Percentiles rank a stretch among this genome's conserved stretches.
Evolutionary conservation across 352 stramenopile genomes (phyloP).

Genomic region (Phytophthora tubulina): DNA sequence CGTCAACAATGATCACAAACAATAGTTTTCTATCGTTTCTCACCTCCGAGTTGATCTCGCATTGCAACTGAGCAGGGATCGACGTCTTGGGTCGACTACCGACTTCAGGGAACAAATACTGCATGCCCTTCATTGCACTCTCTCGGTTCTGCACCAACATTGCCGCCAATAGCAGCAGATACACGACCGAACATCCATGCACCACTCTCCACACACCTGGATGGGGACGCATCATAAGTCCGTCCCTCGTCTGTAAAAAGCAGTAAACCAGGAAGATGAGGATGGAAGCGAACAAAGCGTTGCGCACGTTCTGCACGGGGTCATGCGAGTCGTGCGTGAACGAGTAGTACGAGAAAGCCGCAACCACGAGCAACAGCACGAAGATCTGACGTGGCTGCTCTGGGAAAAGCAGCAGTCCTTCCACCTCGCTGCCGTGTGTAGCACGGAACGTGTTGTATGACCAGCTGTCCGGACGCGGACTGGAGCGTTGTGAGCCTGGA

Average conservation of each 20-base stretch:
- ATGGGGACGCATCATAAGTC: constrained; percentile 81
- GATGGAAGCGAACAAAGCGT: constrained; percentile 65
- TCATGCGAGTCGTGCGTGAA: constrained; percentile 85
- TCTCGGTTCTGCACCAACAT: constrained; percentile 78
- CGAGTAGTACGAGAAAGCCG: constrained; percentile 81
- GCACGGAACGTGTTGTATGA: constrained; percentile 74
- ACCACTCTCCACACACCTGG: constrained; percentile 84
- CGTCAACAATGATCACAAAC: neutral
- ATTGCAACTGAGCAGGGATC: constrained; percentile 50
- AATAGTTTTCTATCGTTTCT: neutral
- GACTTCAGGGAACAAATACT: constrained; percentile 81
- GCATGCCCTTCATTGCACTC: constrained; percentile 69
- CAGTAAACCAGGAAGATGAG: constrained; percentile 89
- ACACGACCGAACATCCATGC: constrained; percentile 82
- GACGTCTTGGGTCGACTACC: constrained; percentile 53
- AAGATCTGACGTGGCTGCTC: constrained; percentile 83
- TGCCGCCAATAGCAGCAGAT: constrained; percentile 74
- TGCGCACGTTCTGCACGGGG: constrained; percentile 71
- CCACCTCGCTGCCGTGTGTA: constrained; percentile 60
- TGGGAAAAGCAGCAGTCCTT: constrained; percentile 78
- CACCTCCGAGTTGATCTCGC: constrained; percentile 69
- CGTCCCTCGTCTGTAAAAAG: constrained; percentile 84
- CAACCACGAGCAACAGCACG: constrained; percentile 68
- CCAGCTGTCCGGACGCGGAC: constrained; percentile 40
- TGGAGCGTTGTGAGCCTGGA: constrained; percentile 13